Percentiles rank a stretch among this genome's conserved stretches.
These are phyloP conservation scores for Wallacemonas sp. DNA, from an alignment of 208 protist genomes.

Conservation along the genomic window DNA sequence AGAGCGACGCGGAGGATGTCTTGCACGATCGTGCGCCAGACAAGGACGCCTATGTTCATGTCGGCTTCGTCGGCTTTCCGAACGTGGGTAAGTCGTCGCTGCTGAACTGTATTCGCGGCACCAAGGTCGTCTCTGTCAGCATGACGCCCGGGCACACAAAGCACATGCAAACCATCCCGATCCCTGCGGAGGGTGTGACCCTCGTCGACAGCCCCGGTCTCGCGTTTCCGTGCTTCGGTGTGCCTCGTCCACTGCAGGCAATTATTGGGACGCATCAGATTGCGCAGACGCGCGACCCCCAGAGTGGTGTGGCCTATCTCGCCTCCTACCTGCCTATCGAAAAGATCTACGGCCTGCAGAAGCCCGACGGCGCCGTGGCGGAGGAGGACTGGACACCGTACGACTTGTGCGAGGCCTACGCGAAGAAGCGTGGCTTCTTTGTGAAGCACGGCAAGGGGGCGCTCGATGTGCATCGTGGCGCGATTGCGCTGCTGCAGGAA, in stretches of 20 bases:
- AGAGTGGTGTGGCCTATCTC: slow-evolving; percentile 90
- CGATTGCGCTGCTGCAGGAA: slow-evolving; percentile 88
- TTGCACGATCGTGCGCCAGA: slow-evolving; percentile 31
- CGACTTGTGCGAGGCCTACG: slow-evolving; percentile 93
- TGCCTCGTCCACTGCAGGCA: slow-evolving; percentile 89
- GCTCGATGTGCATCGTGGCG: slow-evolving; percentile 89
- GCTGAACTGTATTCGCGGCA: slow-evolving; percentile 96
- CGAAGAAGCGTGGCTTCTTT: slow-evolving; percentile 85
- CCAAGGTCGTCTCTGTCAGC: slow-evolving; percentile 95
- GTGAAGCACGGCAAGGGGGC: slow-evolving; percentile 85
- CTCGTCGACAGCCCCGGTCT: slow-evolving; percentile 96
- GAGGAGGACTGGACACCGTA: slow-evolving; percentile 84
- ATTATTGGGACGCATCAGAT: slow-evolving; percentile 96
- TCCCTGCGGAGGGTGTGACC: slow-evolving; percentile 80
- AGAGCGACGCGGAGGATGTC: slow-evolving; percentile 14
- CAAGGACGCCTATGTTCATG: slow-evolving; percentile 40
- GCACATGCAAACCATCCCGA: slow-evolving; percentile 95
- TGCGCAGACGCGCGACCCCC: slow-evolving; percentile 96
- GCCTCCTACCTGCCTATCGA: slow-evolving; percentile 92
- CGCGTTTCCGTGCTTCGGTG: slow-evolving; percentile 85
- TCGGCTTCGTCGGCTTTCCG: slow-evolving; percentile 91
- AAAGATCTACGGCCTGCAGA: slow-evolving; percentile 84
- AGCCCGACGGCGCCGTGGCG: slow-evolving; percentile 51
- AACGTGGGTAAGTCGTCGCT: slow-evolving; percentile 97
- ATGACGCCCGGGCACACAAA: slow-evolving; percentile 97